Evolutionary conservation across 306 rosid genomes (phyloP).

Genomic region (Parietaria judaica): DNA sequence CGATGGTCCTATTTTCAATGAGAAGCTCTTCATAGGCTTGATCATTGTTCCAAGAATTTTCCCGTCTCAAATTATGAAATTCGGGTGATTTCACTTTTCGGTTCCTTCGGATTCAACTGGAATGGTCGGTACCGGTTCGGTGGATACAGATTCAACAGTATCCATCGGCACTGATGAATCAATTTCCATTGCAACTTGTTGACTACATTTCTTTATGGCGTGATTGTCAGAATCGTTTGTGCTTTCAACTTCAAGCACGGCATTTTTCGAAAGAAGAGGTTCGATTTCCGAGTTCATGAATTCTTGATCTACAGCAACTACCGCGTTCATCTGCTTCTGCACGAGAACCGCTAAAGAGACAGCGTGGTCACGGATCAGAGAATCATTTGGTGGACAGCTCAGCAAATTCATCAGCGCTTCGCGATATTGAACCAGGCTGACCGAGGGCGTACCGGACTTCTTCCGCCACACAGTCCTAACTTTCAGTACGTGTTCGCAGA

Average conservation of each 20-base stretch:
- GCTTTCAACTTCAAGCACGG: no score
- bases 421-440: conserved; percentile 59
- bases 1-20: not conserved
- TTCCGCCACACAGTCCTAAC: conserved; percentile 40
- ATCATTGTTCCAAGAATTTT: conserved; percentile 8
- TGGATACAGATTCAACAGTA: not conserved
- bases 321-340: conserved; percentile 47
- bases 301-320: conserved; percentile 5
- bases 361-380: conserved; percentile 73
- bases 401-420: conserved; percentile 50
- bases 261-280: conserved; percentile 27
- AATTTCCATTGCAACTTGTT: not conserved
- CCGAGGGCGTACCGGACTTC: conserved; percentile 42
- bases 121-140: no score
- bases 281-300: conserved; percentile 4
- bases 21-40: not conserved
- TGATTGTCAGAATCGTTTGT: no score
- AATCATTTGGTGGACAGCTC: conserved; percentile 73
- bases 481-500: conserved; percentile 74
- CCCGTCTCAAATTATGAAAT: conserved; percentile 14
- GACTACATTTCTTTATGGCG: conserved; percentile 8
- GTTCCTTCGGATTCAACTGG: conserved; percentile 19
- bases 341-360: conserved; percentile 65
- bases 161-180: not conserved
- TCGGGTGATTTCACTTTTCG: conserved; percentile 23